Percentiles rank a stretch among this genome's conserved stretches.
phyloP scores from a whole-genome alignment of 1,139 yeast genomes.

The Taiozyma sp. region DNA sequence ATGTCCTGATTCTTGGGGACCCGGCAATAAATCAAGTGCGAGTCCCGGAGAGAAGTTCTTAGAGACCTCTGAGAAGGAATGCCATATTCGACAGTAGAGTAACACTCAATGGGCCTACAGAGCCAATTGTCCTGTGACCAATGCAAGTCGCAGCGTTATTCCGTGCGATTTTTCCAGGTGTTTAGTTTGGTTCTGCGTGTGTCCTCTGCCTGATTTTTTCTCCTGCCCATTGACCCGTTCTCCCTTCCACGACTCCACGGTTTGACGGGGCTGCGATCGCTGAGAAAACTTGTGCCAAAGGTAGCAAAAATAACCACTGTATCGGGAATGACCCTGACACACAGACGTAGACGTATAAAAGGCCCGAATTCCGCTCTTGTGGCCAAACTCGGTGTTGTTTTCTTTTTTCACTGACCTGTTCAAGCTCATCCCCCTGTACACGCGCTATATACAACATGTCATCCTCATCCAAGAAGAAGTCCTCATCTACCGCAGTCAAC shows the following conservation, averaged over 20 bases:
- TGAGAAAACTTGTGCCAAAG: not conserved
- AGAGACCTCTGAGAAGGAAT: not conserved
- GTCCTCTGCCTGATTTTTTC: not conserved
- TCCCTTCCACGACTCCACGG: slow-evolving; percentile 3
- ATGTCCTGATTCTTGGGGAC: not conserved
- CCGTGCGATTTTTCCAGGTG: not conserved
- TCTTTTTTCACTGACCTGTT: not conserved
- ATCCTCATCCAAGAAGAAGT: slow-evolving; percentile 21
- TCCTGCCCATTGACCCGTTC: slow-evolving; percentile 6
- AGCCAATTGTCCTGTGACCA: not conserved
- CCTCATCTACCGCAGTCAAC: slow-evolving; percentile 56
- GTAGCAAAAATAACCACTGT: not conserved
- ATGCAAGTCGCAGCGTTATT: not conserved
- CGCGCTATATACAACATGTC: not conserved
- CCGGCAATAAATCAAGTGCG: not conserved
- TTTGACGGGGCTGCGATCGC: not conserved
- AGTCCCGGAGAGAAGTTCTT: not conserved
- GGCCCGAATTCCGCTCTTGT: not conserved
- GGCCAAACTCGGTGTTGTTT: not conserved
- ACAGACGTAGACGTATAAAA: not conserved
- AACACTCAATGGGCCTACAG: too few relatives aligned
- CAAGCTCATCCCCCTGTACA: not conserved
- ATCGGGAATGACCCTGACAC: not conserved
- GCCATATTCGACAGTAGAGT: not conserved
- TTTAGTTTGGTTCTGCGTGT: not conserved